phyloP scores from a whole-genome alignment of 2,329 filamentous ascomycete species.

The Teratosphaeria zuluensis region DNA sequence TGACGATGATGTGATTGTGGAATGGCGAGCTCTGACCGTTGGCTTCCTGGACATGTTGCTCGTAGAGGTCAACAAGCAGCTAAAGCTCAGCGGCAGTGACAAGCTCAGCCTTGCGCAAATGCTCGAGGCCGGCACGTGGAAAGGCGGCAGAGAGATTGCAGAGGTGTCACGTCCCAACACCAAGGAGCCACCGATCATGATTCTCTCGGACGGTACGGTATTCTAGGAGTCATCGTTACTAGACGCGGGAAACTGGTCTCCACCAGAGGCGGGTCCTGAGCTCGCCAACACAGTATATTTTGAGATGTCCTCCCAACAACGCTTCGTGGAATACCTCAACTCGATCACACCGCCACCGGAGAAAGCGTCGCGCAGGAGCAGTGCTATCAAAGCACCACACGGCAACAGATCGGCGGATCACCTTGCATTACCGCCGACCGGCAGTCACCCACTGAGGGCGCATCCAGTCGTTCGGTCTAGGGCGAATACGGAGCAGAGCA shows the following conservation, averaged over 20 bases:
- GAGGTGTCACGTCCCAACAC: constrained; percentile 94
- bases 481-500: not conserved
- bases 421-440: constrained; percentile 1
- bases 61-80: constrained; percentile 55
- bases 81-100: constrained; percentile 61
- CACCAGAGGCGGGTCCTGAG: not conserved
- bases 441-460: constrained; percentile 13
- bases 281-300: not conserved
- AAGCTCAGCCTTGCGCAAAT: constrained; percentile 73
- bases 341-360: not conserved
- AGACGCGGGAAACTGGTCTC: constrained; percentile 11
- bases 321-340: not conserved
- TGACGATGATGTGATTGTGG: constrained; percentile 68
- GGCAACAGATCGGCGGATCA: not conserved
- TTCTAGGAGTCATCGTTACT: constrained; percentile 50
- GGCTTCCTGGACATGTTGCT: constrained; percentile 64
- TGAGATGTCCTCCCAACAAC: not conserved
- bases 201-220: constrained; percentile 90
- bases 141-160: constrained; percentile 92
- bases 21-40: constrained; percentile 68
- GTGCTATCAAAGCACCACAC: not conserved
- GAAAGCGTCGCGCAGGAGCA: not conserved
- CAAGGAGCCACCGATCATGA: constrained; percentile 91
- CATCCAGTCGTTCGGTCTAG: constrained; percentile 10
- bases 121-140: constrained; percentile 94